Conservation (phyloP, 306 rosid species). For the Boehmeria nivea region DNA sequence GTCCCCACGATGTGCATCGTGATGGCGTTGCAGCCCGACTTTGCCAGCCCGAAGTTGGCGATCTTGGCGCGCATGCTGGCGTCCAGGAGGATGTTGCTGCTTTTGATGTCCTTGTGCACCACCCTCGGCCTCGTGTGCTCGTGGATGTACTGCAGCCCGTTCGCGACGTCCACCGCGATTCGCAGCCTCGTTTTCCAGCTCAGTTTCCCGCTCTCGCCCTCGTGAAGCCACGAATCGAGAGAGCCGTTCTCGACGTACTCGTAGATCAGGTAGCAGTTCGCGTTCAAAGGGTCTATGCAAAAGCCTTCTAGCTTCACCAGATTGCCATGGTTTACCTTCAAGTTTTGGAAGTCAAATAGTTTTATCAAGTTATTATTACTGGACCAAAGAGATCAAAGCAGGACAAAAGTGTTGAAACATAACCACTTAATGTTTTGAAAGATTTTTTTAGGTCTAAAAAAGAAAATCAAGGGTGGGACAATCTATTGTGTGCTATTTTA, state of each 20-base stretch:
- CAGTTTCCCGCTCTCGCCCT: conserved; percentile 25
- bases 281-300: conserved; percentile 68
- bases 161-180: conserved; percentile 74
- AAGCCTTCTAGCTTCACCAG: conserved; percentile 92
- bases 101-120: conserved; percentile 92
- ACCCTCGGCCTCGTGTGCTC: conserved; percentile 94
- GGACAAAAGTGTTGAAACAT: too few relatives aligned
- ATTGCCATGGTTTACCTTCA: conserved; percentile 95
- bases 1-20: conserved; percentile 98
- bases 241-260: conserved; percentile 86
- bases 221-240: conserved; percentile 69
- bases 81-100: conserved; percentile 86
- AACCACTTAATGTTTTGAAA: too few relatives aligned
- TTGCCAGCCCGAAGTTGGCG: conserved; percentile 87
- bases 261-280: conserved; percentile 69
- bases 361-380: too few relatives aligned
- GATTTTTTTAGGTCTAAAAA: too few relatives aligned
- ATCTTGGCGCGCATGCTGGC: conserved; percentile 80
- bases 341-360: conserved; percentile 17
- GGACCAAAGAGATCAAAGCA: too few relatives aligned
- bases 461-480: too few relatives aligned
- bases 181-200: conserved; percentile 67
- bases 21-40: conserved; percentile 82
- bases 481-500: too few relatives aligned
- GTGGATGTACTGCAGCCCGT: conserved; percentile 86